A percentile compares a stretch with the other conserved stretches of the same genome.
phyloP scores from a whole-genome alignment of 495 filamentous ascomycete species.

The Xanthoparmelia taractica region DNA sequence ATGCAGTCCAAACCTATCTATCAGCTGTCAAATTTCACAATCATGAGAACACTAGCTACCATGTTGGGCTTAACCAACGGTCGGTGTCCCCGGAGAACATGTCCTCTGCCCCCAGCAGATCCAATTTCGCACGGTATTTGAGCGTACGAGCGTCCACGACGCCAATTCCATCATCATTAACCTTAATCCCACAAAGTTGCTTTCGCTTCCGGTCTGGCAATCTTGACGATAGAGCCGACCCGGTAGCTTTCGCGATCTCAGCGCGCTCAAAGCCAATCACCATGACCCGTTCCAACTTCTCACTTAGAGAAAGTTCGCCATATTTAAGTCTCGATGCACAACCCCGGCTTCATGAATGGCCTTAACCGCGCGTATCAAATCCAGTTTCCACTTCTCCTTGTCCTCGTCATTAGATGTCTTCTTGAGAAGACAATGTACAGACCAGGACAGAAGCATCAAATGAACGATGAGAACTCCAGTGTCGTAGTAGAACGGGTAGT shows the following conservation, averaged over 20 bases:
- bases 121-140: too few relatives aligned
- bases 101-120: too few relatives aligned
- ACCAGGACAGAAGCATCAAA: constrained; percentile 34
- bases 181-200: constrained; percentile 7
- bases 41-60: too few relatives aligned
- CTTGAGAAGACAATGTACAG: constrained; percentile 15
- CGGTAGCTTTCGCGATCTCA: background rate
- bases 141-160: too few relatives aligned
- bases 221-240: background rate
- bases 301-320: constrained; percentile 24
- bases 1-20: too few relatives aligned
- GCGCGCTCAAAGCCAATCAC: constrained; percentile 24
- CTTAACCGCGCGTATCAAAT: constrained; percentile 6
- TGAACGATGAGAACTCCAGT: constrained; percentile 26
- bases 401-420: constrained; percentile 6
- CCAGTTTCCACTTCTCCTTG: constrained; percentile 13
- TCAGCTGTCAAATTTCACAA: too few relatives aligned
- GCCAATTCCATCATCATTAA: background rate
- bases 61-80: too few relatives aligned
- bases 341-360: constrained; percentile 19
- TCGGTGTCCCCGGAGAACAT: too few relatives aligned
- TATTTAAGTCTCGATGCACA: constrained; percentile 21
- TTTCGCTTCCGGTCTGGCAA: constrained; percentile 11
- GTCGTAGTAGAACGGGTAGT: constrained; percentile 29
- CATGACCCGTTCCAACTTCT: constrained; percentile 20